Evolutionary conservation across 768 basidiomycete genomes (phyloP).

Genomic region (Xerocomus spinulosus): DNA sequence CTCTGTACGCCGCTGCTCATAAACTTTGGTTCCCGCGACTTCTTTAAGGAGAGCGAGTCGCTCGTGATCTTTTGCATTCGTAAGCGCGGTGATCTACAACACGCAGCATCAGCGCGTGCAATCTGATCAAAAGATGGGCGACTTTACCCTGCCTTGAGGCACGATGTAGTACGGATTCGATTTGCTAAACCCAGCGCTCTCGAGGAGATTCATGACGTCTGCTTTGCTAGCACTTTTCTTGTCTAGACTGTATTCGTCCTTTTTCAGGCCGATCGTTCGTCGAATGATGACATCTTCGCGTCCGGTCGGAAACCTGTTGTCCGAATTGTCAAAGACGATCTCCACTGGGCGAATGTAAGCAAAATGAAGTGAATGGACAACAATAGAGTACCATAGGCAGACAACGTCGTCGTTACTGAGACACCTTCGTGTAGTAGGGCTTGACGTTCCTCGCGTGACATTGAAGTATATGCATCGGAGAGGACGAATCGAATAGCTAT

Average conservation of each 20-base stretch:
- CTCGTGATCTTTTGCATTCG: slow-evolving; percentile 95
- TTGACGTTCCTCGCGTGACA: slow-evolving; percentile 90
- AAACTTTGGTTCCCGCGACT: slow-evolving; percentile 96
- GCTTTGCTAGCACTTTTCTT: slow-evolving; percentile 94
- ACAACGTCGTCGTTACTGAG: slow-evolving; percentile 80
- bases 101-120: slow-evolving; percentile 6
- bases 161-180: slow-evolving; percentile 99
- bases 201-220: slow-evolving; percentile 95
- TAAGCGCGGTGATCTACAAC: slow-evolving; percentile 84
- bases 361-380: background rate
- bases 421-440: slow-evolving; percentile 93
- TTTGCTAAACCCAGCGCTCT: slow-evolving; percentile 95
- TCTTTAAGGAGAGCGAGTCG: slow-evolving; percentile 93
- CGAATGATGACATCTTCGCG: slow-evolving; percentile 83
- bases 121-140: background rate
- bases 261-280: slow-evolving; percentile 94
- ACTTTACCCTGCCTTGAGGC: slow-evolving; percentile 90
- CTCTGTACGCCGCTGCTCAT: slow-evolving; percentile 90
- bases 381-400: slow-evolving; percentile 68
- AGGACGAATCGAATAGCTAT: slow-evolving; percentile 95
- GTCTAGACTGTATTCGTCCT: slow-evolving; percentile 97
- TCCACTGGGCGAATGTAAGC: slow-evolving; percentile 49
- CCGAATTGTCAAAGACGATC: slow-evolving; percentile 93
- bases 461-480: slow-evolving; percentile 95
- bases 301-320: slow-evolving; percentile 90